Evolutionary conservation across 1,284 basidiomycete genomes (phyloP).

Genomic region (Ustilago crameri): DNA sequence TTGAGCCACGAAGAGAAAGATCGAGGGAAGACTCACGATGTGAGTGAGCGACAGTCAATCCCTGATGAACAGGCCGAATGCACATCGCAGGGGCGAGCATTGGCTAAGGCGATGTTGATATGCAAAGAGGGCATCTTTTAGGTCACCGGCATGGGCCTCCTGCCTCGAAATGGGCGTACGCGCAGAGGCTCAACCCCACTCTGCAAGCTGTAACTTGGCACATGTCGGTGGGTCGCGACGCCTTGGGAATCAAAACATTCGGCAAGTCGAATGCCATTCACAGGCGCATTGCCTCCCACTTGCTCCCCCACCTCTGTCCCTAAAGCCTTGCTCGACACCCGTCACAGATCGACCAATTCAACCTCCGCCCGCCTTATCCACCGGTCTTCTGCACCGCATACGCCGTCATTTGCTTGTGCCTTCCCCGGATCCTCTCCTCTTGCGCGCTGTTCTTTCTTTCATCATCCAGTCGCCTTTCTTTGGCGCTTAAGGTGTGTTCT

Average conservation of each 20-base stretch:
- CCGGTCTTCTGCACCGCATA: not conserved
- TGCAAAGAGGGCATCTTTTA: too few relatives aligned
- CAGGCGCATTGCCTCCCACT: too few relatives aligned
- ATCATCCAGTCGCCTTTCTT: too few relatives aligned
- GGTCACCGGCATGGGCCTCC: conserved; percentile 8
- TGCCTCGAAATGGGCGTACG: not conserved
- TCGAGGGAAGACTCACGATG: too few relatives aligned
- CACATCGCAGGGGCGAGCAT: not conserved
- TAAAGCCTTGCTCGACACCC: conserved; percentile 15
- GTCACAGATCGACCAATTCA: conserved; percentile 26
- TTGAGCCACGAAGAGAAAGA: too few relatives aligned
- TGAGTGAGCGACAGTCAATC: too few relatives aligned
- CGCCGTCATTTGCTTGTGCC: conserved; percentile 6
- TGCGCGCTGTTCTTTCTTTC: too few relatives aligned
- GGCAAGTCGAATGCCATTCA: not conserved
- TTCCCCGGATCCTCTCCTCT: not conserved
- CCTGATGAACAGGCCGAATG: too few relatives aligned
- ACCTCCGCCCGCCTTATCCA: conserved; percentile 12
- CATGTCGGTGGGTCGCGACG: conserved; percentile 1
- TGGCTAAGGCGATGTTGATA: not conserved
- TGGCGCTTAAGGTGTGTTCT: too few relatives aligned
- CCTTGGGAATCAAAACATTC: conserved; percentile 6
- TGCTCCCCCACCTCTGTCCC: conserved; percentile 4
- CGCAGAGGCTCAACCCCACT: conserved; percentile 5
- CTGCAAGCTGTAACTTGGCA: not conserved